Percentiles rank a stretch among this genome's conserved stretches.
phyloP scores from a whole-genome alignment of 129 eudicot genomes.

The Daucus carota region DNA sequence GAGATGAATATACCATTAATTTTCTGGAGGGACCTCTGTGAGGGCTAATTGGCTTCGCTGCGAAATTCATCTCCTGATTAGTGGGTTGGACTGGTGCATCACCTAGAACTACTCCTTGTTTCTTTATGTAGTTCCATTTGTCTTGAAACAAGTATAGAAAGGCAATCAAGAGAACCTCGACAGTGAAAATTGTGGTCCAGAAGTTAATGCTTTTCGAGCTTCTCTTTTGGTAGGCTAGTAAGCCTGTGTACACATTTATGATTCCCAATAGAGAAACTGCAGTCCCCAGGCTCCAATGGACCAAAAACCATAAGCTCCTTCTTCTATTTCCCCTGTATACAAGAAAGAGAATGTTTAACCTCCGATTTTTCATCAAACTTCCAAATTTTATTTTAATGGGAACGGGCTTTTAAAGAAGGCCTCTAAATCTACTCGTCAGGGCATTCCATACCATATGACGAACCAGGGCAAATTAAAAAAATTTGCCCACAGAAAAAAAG shows the following conservation, averaged over 20 bases:
- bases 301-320: constrained; percentile 57
- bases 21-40: not conserved
- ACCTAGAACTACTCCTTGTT: constrained; percentile 42
- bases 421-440: not conserved
- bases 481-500: no score
- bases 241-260: constrained; percentile 66
- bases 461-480: no score
- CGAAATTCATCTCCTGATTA: constrained; percentile 37
- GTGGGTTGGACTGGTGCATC: constrained; percentile 44
- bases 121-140: constrained; percentile 55
- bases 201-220: constrained; percentile 45
- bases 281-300: constrained; percentile 79
- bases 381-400: not conserved
- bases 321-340: constrained; percentile 43
- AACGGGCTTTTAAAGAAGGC: not conserved
- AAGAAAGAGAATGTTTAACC: not conserved
- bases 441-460: no score
- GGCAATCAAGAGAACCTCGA: constrained; percentile 41
- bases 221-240: constrained; percentile 59
- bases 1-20: not conserved
- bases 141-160: constrained; percentile 75
- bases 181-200: constrained; percentile 59
- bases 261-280: constrained; percentile 53
- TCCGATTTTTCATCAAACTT: not conserved
- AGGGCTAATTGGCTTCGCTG: constrained; percentile 5